Percentiles rank a stretch among this genome's conserved stretches.
phyloP scores from a whole-genome alignment of 176 grass and related monocot genomes.

The Ensete ventricosum region DNA sequence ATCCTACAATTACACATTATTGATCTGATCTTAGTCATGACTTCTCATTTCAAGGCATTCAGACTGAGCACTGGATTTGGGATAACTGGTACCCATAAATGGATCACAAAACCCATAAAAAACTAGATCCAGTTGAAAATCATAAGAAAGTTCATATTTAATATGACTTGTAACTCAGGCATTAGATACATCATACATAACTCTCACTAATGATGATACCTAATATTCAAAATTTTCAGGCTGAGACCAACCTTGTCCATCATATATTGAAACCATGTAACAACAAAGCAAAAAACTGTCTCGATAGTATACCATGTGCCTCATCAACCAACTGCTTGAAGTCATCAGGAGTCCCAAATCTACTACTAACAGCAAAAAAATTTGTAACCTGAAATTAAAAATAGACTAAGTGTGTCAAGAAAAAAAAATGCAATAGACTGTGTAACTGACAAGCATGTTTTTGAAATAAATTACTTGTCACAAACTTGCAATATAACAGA shows the following conservation, averaged over 20 bases:
- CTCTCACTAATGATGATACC: background rate
- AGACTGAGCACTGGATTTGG: background rate
- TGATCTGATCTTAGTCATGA: too few relatives aligned
- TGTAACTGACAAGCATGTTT: too few relatives aligned
- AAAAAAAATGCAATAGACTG: too few relatives aligned
- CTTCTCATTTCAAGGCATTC: too few relatives aligned
- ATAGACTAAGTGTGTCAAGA: background rate
- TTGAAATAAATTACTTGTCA: too few relatives aligned
- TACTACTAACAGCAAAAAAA: conserved; percentile 91
- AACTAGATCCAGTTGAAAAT: background rate
- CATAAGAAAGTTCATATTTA: background rate
- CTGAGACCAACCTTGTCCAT: background rate
- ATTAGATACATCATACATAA: too few relatives aligned
- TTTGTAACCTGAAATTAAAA: conserved; percentile 62
- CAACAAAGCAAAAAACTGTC: conserved; percentile 11
- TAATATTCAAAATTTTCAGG: background rate
- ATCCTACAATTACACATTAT: too few relatives aligned
- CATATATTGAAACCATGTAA: background rate
- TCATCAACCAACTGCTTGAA: conserved; percentile 93
- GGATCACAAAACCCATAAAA: background rate
- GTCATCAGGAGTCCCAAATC: conserved; percentile 94
- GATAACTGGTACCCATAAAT: background rate
- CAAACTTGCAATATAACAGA: too few relatives aligned
- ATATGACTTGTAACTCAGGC: background rate
- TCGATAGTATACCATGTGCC: conserved; percentile 60